phyloP scores from a whole-genome alignment of 2,329 filamentous ascomycete species.

The Nigrograna mackinnonii region DNA sequence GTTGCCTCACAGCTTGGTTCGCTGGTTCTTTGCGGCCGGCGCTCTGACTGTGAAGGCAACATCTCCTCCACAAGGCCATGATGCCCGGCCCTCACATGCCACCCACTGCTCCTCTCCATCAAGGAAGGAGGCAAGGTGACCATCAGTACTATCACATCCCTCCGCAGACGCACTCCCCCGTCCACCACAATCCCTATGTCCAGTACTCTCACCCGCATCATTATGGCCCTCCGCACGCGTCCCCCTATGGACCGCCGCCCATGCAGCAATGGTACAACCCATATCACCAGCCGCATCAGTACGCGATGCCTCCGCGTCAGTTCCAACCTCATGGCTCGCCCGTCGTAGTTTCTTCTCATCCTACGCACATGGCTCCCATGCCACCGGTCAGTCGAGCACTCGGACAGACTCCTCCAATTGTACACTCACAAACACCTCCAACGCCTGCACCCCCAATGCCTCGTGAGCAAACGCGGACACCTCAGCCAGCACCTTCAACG shows the following conservation, averaged over 20 bases:
- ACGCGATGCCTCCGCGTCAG: constrained; percentile 42
- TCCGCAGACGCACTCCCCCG: constrained; percentile 41
- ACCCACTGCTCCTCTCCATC: constrained; percentile 42
- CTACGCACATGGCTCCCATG: constrained; percentile 53
- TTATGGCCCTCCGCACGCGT: constrained; percentile 43
- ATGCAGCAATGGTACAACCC: constrained; percentile 42
- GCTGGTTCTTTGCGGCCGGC: constrained; percentile 41
- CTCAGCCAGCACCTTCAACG: constrained; percentile 36
- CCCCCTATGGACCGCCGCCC: constrained; percentile 41
- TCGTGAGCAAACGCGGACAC: constrained; percentile 34
- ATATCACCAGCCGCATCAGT: constrained; percentile 44
- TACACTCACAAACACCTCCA: constrained; percentile 39
- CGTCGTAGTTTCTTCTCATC: constrained; percentile 51
- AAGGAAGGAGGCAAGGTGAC: constrained; percentile 41
- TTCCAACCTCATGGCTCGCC: constrained; percentile 46
- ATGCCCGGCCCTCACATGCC: constrained; percentile 67
- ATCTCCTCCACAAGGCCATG: constrained; percentile 64
- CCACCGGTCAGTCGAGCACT: constrained; percentile 43
- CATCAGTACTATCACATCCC: constrained; percentile 35
- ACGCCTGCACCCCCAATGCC: constrained; percentile 32
- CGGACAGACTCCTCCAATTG: constrained; percentile 41
- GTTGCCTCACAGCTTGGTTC: constrained; percentile 43
- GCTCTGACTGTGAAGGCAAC: constrained; percentile 45
- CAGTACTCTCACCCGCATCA: constrained; percentile 42
- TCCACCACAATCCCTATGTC: constrained; percentile 41